These are phyloP conservation scores for Cynara cardunculus DNA, from an alignment of 129 eudicot species.

Conservation along the genomic window DNA sequence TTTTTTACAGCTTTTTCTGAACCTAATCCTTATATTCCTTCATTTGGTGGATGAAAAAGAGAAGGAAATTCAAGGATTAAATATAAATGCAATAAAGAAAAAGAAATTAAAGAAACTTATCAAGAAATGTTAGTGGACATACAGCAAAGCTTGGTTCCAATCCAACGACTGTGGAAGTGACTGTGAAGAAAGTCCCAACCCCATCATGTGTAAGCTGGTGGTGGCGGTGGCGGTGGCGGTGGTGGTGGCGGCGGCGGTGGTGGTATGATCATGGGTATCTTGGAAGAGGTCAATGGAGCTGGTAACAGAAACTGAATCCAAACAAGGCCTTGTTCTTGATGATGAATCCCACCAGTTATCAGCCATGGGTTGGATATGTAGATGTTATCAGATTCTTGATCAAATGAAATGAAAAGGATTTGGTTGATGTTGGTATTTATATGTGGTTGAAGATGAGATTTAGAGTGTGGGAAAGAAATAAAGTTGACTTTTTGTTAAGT, in stretches of 20 bases:
- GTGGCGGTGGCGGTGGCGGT: background rate
- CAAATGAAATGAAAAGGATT: constrained; percentile 47
- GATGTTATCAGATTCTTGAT: constrained; percentile 8
- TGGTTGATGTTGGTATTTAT: constrained; percentile 60
- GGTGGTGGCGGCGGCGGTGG: constrained; percentile 5
- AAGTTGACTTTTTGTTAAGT: constrained; percentile 57
- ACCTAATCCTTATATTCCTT: background rate
- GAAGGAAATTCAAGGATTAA: constrained; percentile 4
- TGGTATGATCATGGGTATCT: constrained; percentile 11
- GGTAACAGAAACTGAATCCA: constrained; percentile 42
- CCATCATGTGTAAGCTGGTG: constrained; percentile 61
- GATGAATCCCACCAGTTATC: constrained; percentile 85
- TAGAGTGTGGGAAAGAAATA: constrained; percentile 18
- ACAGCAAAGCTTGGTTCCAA: constrained; percentile 80
- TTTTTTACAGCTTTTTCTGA: no score
- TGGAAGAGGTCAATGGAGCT: constrained; percentile 37
- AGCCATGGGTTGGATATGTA: constrained; percentile 27
- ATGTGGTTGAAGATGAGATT: constrained; percentile 24
- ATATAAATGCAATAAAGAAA: constrained; percentile 3
- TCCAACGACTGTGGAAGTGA: constrained; percentile 46
- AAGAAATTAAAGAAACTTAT: constrained; percentile 11
- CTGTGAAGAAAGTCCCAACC: constrained; percentile 72
- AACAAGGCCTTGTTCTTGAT: constrained; percentile 36
- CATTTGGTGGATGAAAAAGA: constrained; percentile 10
- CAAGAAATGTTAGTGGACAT: constrained; percentile 33